Conservation (phyloP, 257 asterid genomes). For the Anisodus acutangulus region DNA sequence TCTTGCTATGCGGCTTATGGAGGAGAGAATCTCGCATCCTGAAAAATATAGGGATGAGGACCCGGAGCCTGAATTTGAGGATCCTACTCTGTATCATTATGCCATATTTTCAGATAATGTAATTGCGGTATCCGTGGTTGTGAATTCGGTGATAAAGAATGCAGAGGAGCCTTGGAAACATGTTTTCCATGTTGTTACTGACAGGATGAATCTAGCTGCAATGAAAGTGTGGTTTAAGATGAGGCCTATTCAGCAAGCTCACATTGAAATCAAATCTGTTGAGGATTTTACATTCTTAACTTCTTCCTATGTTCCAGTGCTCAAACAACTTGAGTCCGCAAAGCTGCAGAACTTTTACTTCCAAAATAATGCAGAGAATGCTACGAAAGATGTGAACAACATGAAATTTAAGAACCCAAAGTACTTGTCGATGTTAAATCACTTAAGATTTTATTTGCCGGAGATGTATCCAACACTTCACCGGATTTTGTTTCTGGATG, state of each 20-base stretch:
- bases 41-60: slow-evolving; percentile 78
- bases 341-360: slow-evolving; percentile 70
- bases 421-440: slow-evolving; percentile 79
- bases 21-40: slow-evolving; percentile 94
- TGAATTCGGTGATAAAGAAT: slow-evolving; percentile 78
- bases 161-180: slow-evolving; percentile 95
- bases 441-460: slow-evolving; percentile 90
- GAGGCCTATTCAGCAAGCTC: slow-evolving; percentile 89
- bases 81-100: slow-evolving; percentile 86
- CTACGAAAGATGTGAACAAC: slow-evolving; percentile 68
- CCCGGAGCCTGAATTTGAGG: slow-evolving; percentile 79
- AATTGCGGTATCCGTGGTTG: slow-evolving; percentile 90
- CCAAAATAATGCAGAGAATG: slow-evolving; percentile 78
- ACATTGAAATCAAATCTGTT: slow-evolving; percentile 76
- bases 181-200: slow-evolving; percentile 86
- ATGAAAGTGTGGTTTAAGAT: slow-evolving; percentile 97
- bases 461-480: slow-evolving; percentile 85
- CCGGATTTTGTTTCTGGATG: slow-evolving; percentile 83
- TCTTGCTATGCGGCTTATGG: slow-evolving; percentile 95
- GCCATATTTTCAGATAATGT: slow-evolving; percentile 92
- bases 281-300: slow-evolving; percentile 71
- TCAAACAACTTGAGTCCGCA: slow-evolving; percentile 64
- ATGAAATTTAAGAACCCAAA: slow-evolving; percentile 82
- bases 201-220: slow-evolving; percentile 88
- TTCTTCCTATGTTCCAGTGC: slow-evolving; percentile 81